phyloP scores from a whole-genome alignment of 768 basidiomycete species.

The Rhizopogon roseolus region DNA sequence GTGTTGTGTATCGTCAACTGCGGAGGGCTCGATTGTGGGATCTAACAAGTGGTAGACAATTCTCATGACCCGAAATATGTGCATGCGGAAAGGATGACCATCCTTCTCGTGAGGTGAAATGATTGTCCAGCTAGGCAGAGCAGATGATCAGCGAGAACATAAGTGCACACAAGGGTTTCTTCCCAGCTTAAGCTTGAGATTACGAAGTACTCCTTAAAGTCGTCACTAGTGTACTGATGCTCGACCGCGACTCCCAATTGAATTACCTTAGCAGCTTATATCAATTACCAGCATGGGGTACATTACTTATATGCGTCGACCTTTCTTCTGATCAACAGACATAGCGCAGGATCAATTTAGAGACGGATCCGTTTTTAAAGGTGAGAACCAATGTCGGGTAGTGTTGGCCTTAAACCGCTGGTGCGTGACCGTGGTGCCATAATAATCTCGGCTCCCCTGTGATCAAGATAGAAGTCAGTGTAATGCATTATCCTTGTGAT shows the following conservation, averaged over 20 bases:
- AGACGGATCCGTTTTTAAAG: not conserved
- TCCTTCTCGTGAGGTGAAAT: not conserved
- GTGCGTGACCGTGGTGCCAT: not conserved
- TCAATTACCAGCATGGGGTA: not conserved
- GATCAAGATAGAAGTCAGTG: not conserved
- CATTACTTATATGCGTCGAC: not conserved
- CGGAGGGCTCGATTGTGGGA: too few relatives aligned
- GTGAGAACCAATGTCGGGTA: not conserved
- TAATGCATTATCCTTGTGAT: not conserved
- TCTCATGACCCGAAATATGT: not conserved
- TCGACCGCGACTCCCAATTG: not conserved
- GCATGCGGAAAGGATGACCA: not conserved
- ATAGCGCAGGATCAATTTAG: not conserved
- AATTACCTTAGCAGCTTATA: not conserved
- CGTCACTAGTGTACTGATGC: not conserved
- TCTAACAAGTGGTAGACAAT: not conserved
- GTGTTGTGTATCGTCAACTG: too few relatives aligned
- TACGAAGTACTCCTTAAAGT: too few relatives aligned
- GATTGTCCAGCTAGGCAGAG: not conserved
- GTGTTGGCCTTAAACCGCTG: not conserved
- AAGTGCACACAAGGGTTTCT: not conserved
- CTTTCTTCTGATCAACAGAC: not conserved
- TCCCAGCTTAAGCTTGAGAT: too few relatives aligned
- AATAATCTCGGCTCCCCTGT: not conserved
- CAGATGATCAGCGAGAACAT: not conserved